phyloP scores from a whole-genome alignment of 495 filamentous ascomycete genomes.

The Haplographium delicatum region DNA sequence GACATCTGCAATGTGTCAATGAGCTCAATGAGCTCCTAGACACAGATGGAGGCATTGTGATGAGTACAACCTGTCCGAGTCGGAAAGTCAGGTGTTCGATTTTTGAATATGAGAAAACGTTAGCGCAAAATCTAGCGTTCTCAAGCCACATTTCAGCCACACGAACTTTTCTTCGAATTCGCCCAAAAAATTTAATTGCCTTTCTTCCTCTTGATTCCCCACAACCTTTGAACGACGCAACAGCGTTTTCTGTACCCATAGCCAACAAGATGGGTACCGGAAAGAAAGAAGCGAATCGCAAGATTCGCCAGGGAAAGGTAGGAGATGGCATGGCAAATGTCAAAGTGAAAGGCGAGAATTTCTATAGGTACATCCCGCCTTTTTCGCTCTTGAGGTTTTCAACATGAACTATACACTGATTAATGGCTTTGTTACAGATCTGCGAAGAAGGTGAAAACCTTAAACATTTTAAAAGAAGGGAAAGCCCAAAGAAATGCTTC shows the following conservation, averaged over 20 bases:
- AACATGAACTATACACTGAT: no score
- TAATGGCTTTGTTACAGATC: no score
- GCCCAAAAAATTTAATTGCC: no score
- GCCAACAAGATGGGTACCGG: constrained; percentile 73
- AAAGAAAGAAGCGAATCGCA: constrained; percentile 87
- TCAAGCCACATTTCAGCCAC: constrained; percentile 14
- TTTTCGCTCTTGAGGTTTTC: neutral
- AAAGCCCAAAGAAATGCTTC: constrained; percentile 67
- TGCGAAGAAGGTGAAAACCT: constrained; percentile 79
- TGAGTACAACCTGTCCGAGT: neutral
- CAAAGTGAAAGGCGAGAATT: constrained; percentile 91
- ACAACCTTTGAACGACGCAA: constrained; percentile 1
- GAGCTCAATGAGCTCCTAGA: constrained; percentile 19
- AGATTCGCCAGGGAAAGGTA: constrained; percentile 70
- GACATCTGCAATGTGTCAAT: constrained; percentile 15
- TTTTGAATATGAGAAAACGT: constrained; percentile 7
- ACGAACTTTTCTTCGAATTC: neutral
- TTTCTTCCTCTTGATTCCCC: no score
- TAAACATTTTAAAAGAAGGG: constrained; percentile 86
- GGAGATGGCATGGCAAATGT: constrained; percentile 87
- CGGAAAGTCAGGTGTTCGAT: neutral
- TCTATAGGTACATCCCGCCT: no score
- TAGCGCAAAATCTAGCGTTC: constrained; percentile 5
- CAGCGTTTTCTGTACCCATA: constrained; percentile 14
- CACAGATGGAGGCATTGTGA: constrained; percentile 28